Base-by-base conservation (phyloP, 345 rosid genomes). In the Ailanthus altissimus region DNA sequence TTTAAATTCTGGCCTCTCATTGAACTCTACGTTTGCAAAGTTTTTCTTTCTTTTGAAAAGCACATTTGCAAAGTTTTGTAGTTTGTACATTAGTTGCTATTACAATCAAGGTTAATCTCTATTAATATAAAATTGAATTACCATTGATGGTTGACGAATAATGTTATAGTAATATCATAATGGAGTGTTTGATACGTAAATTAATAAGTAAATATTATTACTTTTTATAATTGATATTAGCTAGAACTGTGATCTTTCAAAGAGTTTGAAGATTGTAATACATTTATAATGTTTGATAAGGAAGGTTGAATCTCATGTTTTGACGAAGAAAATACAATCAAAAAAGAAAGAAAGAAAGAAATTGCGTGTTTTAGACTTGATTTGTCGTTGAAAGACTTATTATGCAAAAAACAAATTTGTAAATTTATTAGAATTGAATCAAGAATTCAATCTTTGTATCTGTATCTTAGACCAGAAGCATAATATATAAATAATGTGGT, bases 401-500 rank as follows among this genome's bases (percentile, higher is more conserved):
- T 3, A 32, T 3, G 2, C 38, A 32, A 32, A 32, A 32, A 32
- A n/a, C n/a, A 32, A 32, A 32, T 32, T 32, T 32, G 38, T 32
- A 58, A 25, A 58, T 8, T 23, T 21, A 58, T 10, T 25, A 58
- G 15, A 58, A 11, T 3, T 58, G 62, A 58, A 64, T 16, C 49
- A 40, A 64, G 49, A 64, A 64, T 64, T 64, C 69, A 64, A 42
- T 47, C 23, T 67, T 67, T n/a, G 54, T 25, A 15, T 25, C 70
- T n/a, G 54, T 25, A 15, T 25, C 70, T 66, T 45, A 14, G 53
- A 66, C 36, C 7, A 10, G 9, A 23, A 66, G 38, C 38, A 32
- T 32, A 32, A 1, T 32, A 32, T 32, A 32, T 32, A 32, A 32
- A 32, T 32, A 1, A 32, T 32, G 38, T 1, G 28, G 42, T 65